Evolutionary conservation across 2,329 filamentous ascomycete genomes (phyloP).

Genomic region (Aspergillus sergii): DNA sequence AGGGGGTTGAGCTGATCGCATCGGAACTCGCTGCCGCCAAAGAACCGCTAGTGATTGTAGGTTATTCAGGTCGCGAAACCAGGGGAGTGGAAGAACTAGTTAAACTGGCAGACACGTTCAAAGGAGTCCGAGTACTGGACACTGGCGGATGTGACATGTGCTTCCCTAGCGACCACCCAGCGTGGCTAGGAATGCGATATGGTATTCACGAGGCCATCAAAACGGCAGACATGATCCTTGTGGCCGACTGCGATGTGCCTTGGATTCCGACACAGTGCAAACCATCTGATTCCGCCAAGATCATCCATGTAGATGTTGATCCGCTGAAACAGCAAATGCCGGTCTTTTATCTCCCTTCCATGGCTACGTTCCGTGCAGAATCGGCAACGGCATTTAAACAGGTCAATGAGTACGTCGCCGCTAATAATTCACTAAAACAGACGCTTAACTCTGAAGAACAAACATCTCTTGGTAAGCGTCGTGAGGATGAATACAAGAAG

Average conservation of each 20-base stretch:
- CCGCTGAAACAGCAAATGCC: conserved; percentile 74
- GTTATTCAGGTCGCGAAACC: conserved; percentile 52
- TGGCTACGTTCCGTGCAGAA: conserved; percentile 68
- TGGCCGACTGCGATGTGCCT: conserved; percentile 87
- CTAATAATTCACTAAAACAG: conserved; percentile 47
- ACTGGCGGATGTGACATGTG: conserved; percentile 57
- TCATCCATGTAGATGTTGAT: conserved; percentile 68
- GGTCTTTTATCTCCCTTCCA: conserved; percentile 69
- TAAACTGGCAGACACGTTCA: conserved; percentile 49
- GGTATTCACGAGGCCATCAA: conserved; percentile 73
- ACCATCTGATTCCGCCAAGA: conserved; percentile 58
- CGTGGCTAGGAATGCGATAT: conserved; percentile 70
- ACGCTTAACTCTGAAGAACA: conserved; percentile 48
- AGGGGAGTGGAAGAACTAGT: conserved; percentile 49
- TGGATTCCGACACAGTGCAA: conserved; percentile 82
- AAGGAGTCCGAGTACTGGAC: conserved; percentile 54
- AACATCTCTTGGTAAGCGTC: conserved; percentile 53
- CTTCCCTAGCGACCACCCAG: conserved; percentile 52
- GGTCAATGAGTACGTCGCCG: conserved; percentile 63
- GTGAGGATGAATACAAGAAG: conserved; percentile 61
- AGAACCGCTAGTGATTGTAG: conserved; percentile 53
- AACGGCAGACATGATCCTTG: conserved; percentile 79
- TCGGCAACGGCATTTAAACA: conserved; percentile 68
- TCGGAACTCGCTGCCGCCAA: conserved; percentile 50
- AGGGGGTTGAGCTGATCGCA: conserved; percentile 48